These are phyloP conservation scores for Artemisia tridentata DNA, from an alignment of 129 eudicot genomes.

Conservation along the genomic window DNA sequence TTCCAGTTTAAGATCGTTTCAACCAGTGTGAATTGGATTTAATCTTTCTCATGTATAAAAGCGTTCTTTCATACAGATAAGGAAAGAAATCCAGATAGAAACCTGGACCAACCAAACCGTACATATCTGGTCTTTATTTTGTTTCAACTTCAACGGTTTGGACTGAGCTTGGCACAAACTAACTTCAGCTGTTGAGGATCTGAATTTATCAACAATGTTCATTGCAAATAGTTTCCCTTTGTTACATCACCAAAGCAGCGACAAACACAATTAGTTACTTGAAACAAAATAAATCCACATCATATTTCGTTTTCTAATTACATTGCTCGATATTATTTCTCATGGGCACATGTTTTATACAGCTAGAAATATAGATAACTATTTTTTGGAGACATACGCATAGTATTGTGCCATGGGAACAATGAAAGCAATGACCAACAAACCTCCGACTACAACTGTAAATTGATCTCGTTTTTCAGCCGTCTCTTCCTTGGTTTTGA, in stretches of 20 bases:
- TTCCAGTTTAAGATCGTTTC: too few species aligned
- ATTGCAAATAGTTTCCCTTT: neutral
- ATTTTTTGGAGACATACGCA: conserved; percentile 89
- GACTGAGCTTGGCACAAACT: too few species aligned
- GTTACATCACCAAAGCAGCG: neutral
- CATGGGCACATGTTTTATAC: conserved; percentile 13
- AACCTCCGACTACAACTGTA: conserved; percentile 92
- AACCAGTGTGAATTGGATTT: too few species aligned
- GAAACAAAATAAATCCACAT: conserved; percentile 31
- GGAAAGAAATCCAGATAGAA: too few species aligned
- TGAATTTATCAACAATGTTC: neutral
- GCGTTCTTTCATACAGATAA: too few species aligned
- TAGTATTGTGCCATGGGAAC: conserved; percentile 99
- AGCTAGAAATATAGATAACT: conserved; percentile 18
- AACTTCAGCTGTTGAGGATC: too few species aligned
- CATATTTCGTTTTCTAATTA: conserved; percentile 28
- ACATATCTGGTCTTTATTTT: too few species aligned
- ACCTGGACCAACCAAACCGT: too few species aligned
- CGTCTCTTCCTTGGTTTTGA: conserved; percentile 92
- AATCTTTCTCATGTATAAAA: too few species aligned
- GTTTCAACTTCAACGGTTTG: too few species aligned
- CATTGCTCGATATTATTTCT: conserved; percentile 15
- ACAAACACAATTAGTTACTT: neutral
- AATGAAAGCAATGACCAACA: conserved; percentile 94
- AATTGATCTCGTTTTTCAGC: conserved; percentile 96